Evolutionary conservation across 1,139 yeast genomes (phyloP).

Genomic region (Kurtzmaniella natalensis): DNA sequence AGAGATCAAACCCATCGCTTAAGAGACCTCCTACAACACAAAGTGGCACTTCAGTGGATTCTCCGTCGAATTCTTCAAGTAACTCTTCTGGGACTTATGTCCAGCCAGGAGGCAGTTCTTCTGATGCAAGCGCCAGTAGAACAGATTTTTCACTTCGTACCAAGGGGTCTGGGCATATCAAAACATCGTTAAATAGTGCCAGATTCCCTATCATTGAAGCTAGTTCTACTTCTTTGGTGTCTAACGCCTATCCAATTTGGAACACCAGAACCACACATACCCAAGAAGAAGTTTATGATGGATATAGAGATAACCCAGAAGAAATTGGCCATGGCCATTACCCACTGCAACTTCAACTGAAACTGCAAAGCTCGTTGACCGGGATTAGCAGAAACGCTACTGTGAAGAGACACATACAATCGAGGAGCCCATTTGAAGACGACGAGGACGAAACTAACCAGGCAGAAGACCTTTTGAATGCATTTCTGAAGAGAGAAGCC

Average conservation of each 20-base stretch:
- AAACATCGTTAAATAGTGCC: neutral
- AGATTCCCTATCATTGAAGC: neutral
- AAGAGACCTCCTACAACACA: neutral
- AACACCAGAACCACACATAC: conserved; percentile 8
- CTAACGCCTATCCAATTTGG: neutral
- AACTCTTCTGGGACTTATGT: too few species aligned
- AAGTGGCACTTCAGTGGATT: neutral
- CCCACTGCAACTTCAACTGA: too few species aligned
- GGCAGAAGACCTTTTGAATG: conserved; percentile 2
- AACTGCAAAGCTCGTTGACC: too few species aligned
- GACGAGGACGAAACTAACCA: neutral
- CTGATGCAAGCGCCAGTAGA: neutral
- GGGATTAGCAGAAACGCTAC: conserved; percentile 5
- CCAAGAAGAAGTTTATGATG: conserved; percentile 16
- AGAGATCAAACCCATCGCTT: neutral
- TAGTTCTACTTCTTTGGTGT: neutral
- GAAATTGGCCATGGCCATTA: too few species aligned
- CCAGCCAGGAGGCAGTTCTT: neutral
- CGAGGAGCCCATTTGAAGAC: neutral
- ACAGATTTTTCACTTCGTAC: neutral
- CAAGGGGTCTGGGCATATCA: neutral
- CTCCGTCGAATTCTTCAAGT: neutral
- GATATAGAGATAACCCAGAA: conserved; percentile 10
- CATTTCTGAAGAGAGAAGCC: conserved; percentile 3
- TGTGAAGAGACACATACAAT: too few species aligned